A percentile compares a stretch with the other conserved stretches of the same genome.
Evolutionary conservation across 305 asterid genomes (phyloP).

Genomic region (Petunia hybrid): DNA sequence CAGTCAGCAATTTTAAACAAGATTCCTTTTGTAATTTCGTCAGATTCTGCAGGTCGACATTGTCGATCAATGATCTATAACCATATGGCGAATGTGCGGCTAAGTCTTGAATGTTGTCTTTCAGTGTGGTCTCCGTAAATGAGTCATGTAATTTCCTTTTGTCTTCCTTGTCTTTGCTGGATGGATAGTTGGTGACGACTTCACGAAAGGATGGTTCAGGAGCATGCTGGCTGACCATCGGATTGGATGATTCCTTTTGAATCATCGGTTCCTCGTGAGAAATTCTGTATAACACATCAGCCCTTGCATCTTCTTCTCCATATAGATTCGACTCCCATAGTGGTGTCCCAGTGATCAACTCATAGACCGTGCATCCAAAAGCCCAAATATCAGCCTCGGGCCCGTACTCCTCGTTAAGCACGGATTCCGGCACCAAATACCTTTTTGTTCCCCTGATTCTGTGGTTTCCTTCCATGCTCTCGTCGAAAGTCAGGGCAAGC

Average conservation of each 20-base stretch:
- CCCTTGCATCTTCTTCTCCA: slow-evolving; percentile 24
- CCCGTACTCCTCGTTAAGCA: slow-evolving; percentile 60
- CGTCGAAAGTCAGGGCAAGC: not conserved
- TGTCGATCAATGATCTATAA: not conserved
- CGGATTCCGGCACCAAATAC: slow-evolving; percentile 61
- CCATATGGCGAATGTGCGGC: slow-evolving; percentile 7
- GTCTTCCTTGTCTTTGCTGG: not conserved
- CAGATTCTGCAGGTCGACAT: not conserved
- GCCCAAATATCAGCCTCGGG: slow-evolving; percentile 74
- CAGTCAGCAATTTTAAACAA: not conserved
- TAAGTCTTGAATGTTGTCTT: slow-evolving; percentile 16
- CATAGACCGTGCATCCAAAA: slow-evolving; percentile 67
- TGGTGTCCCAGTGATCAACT: slow-evolving; percentile 65
- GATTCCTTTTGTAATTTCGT: not conserved
- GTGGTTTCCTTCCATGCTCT: not conserved
- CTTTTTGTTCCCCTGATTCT: not conserved
- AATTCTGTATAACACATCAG: slow-evolving; percentile 44
- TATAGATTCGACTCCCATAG: slow-evolving; percentile 45
- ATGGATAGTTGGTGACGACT: too few relatives aligned
- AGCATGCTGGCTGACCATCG: slow-evolving; percentile 77
- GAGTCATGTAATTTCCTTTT: not conserved
- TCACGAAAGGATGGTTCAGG: slow-evolving; percentile 56
- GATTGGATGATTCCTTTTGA: slow-evolving; percentile 37
- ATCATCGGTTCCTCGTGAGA: slow-evolving; percentile 54
- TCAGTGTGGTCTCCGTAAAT: not conserved